phyloP scores from a whole-genome alignment of 2,329 filamentous ascomycete genomes.

The Fusarium devonianum region DNA sequence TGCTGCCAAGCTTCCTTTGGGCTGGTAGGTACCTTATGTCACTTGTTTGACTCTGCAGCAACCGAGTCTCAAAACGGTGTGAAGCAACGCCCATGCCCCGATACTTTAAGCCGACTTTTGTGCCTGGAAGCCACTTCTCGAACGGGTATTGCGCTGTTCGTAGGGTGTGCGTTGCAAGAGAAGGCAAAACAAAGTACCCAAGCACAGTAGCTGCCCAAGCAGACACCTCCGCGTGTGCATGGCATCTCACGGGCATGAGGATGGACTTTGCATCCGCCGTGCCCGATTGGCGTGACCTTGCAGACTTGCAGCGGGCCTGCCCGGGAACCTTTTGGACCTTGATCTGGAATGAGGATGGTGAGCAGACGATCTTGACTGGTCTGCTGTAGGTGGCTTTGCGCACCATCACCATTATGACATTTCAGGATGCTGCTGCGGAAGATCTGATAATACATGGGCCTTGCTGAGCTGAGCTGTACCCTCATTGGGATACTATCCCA shows the following conservation, averaged over 20 bases:
- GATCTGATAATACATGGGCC: background rate
- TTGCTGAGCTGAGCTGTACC: background rate
- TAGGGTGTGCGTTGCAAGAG: background rate
- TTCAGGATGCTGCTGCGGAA: no score
- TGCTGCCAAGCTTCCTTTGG: no score
- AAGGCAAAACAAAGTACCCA: background rate
- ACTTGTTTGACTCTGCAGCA: no score
- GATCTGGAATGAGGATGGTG: constrained; percentile 12
- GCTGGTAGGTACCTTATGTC: no score
- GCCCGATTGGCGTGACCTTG: constrained; percentile 40
- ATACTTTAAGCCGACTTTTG: background rate
- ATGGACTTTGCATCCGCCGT: constrained; percentile 30
- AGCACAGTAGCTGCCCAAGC: no score
- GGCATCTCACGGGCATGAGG: constrained; percentile 19
- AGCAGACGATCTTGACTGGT: background rate
- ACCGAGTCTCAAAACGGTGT: no score
- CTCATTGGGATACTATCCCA: no score
- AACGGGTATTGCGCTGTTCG: background rate
- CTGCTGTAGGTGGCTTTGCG: background rate
- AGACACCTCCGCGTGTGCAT: constrained; percentile 16
- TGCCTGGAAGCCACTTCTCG: background rate
- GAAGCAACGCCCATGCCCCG: no score
- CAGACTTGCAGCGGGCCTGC: constrained; percentile 43
- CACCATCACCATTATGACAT: background rate
- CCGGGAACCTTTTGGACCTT: constrained; percentile 20